These are phyloP conservation scores for Beauveria asiatica DNA, from an alignment of 2,329 filamentous ascomycete species.

Conservation along the genomic window DNA sequence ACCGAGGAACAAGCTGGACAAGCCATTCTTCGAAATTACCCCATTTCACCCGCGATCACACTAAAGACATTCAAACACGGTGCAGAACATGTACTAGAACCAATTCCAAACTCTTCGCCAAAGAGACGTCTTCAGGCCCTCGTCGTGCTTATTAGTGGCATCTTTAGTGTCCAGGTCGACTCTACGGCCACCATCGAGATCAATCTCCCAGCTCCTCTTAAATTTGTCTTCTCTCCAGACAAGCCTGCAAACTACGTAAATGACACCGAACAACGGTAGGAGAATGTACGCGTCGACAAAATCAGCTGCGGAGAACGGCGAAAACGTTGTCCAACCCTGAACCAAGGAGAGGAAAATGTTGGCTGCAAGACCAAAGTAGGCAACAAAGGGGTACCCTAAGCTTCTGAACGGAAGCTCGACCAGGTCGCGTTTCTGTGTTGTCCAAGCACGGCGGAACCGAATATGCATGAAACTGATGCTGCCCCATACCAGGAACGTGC, in stretches of 20 bases:
- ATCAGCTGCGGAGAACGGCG: constrained; percentile 47
- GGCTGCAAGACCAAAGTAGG: constrained; percentile 49
- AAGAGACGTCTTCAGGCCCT: constrained; percentile 23
- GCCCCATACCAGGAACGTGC: constrained; percentile 65
- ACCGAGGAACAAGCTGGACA: neutral
- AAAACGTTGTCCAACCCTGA: constrained; percentile 52
- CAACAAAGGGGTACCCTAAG: constrained; percentile 46
- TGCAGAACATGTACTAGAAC: constrained; percentile 23
- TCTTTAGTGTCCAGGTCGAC: constrained; percentile 42
- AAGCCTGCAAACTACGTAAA: constrained; percentile 48
- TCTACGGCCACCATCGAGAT: constrained; percentile 47
- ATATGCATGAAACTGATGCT: constrained; percentile 64
- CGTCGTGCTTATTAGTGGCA: constrained; percentile 19
- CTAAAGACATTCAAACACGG: neutral
- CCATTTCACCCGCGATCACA: no score
- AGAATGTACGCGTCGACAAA: constrained; percentile 58
- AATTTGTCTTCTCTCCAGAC: constrained; percentile 40
- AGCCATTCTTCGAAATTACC: neutral
- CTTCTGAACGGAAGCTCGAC: constrained; percentile 48
- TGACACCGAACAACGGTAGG: constrained; percentile 49
- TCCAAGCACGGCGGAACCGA: constrained; percentile 59
- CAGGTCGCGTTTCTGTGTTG: constrained; percentile 44
- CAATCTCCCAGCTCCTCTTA: constrained; percentile 43
- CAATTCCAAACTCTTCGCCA: constrained; percentile 37
- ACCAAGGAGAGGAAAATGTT: constrained; percentile 53